These are phyloP conservation scores for Plantago rigida DNA, from an alignment of 305 asterid genomes.

Conservation along the genomic window DNA sequence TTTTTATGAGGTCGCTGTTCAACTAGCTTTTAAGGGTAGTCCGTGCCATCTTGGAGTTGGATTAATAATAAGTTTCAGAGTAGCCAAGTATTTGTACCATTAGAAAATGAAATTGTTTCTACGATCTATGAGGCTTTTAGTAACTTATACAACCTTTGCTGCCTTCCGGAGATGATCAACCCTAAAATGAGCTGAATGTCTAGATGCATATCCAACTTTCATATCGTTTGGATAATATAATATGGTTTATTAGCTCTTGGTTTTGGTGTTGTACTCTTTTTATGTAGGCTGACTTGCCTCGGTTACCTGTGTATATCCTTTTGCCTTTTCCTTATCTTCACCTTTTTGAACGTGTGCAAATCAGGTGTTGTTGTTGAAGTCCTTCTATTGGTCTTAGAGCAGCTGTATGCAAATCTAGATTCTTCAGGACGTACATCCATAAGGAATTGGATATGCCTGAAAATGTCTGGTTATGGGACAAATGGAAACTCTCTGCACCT, in stretches of 20 bases:
- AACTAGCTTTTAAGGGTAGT: no score
- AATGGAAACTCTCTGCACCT: slow-evolving; percentile 39
- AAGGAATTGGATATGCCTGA: slow-evolving; percentile 48
- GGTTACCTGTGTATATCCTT: no score
- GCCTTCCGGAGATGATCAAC: not conserved
- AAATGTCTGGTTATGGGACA: slow-evolving; percentile 40
- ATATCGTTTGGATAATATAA: not conserved
- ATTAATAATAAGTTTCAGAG: no score
- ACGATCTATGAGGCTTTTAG: no score
- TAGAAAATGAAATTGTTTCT: no score
- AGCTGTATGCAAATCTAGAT: slow-evolving; percentile 55
- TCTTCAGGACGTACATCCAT: slow-evolving; percentile 40
- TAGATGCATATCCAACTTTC: not conserved
- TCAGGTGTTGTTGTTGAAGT: slow-evolving; percentile 54
- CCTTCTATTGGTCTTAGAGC: slow-evolving; percentile 47
- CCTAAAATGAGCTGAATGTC: not conserved
- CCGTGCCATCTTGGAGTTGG: no score
- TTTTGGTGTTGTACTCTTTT: no score
- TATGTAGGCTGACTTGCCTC: no score
- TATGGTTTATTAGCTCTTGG: no score
- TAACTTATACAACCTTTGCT: no score
- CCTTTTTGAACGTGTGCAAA: slow-evolving; percentile 36
- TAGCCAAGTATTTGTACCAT: no score
- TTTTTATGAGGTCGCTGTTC: no score
- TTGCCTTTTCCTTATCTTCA: slow-evolving; percentile 1